Conservation (phyloP, 2,329 filamentous ascomycete genomes). For the Fusarium goolgardi region DNA sequence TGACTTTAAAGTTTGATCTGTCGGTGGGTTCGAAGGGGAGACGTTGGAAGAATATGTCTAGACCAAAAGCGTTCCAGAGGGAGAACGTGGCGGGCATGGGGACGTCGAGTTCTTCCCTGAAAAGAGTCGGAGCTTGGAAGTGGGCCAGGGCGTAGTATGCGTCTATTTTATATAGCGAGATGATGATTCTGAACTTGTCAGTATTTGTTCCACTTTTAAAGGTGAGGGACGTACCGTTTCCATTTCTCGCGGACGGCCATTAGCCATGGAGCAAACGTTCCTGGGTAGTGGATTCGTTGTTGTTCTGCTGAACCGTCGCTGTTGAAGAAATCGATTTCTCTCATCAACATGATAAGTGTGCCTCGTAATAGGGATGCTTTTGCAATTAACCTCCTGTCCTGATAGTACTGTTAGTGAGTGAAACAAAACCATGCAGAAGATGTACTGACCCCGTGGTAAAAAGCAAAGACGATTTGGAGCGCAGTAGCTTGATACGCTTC, state of each 20-base stretch:
- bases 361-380: conserved; percentile 51
- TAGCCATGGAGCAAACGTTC: conserved; percentile 54
- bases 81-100: conserved; percentile 50
- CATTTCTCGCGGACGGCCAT: conserved; percentile 50
- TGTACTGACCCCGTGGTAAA: conserved; percentile 51
- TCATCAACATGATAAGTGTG: conserved; percentile 50
- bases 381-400: conserved; percentile 51
- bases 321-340: conserved; percentile 54
- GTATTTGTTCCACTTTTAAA: neutral
- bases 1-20: conserved; percentile 48
- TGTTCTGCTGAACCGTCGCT: conserved; percentile 51
- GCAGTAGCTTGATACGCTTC: conserved; percentile 52
- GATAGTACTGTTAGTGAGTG: neutral
- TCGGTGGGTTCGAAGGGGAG: conserved; percentile 49
- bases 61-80: conserved; percentile 54
- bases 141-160: conserved; percentile 51
- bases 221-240: conserved; percentile 47
- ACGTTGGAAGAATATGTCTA: conserved; percentile 53
- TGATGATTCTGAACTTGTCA: conserved; percentile 48
- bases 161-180: conserved; percentile 55
- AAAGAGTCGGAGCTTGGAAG: conserved; percentile 49
- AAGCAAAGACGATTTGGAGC: conserved; percentile 55
- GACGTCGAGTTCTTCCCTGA: conserved; percentile 54
- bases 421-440: fast-evolving
- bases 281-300: conserved; percentile 51